These are phyloP conservation scores for Nicotiana knightiana DNA, from an alignment of 257 asterid genomes.

Conservation along the genomic window DNA sequence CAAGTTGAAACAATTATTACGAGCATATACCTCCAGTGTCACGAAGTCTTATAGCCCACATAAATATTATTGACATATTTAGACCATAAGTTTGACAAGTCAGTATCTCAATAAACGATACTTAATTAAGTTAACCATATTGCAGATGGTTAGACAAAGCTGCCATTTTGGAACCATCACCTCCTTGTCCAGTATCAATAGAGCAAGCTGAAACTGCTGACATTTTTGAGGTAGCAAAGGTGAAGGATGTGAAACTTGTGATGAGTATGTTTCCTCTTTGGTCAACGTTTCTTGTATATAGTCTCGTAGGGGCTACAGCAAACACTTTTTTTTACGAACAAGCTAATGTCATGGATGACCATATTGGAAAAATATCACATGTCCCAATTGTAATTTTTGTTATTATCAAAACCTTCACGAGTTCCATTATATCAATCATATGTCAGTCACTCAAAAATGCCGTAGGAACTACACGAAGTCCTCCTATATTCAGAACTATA, in stretches of 20 bases:
- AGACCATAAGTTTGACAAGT: too few species aligned
- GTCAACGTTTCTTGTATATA: slow-evolving; percentile 10
- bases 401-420: background rate
- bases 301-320: slow-evolving; percentile 9
- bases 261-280: slow-evolving; percentile 17
- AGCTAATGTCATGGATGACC: background rate
- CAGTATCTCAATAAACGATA: too few species aligned
- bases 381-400: background rate
- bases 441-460: background rate
- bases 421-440: background rate
- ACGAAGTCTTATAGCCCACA: too few species aligned
- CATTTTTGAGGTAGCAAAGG: slow-evolving; percentile 4
- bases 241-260: slow-evolving; percentile 15
- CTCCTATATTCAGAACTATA: background rate
- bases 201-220: background rate
- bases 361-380: background rate
- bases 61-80: too few species aligned
- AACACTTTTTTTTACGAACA: slow-evolving; percentile 23
- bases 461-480: background rate
- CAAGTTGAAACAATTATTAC: too few species aligned
- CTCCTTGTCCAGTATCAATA: background rate
- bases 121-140: background rate
- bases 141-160: slow-evolving; percentile 27
- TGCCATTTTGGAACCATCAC: background rate
- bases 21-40: too few species aligned